A percentile compares a stretch with the other conserved stretches of the same genome.
phyloP scores from a whole-genome alignment of 75 land plant species.

The Pinus taeda region DNA sequence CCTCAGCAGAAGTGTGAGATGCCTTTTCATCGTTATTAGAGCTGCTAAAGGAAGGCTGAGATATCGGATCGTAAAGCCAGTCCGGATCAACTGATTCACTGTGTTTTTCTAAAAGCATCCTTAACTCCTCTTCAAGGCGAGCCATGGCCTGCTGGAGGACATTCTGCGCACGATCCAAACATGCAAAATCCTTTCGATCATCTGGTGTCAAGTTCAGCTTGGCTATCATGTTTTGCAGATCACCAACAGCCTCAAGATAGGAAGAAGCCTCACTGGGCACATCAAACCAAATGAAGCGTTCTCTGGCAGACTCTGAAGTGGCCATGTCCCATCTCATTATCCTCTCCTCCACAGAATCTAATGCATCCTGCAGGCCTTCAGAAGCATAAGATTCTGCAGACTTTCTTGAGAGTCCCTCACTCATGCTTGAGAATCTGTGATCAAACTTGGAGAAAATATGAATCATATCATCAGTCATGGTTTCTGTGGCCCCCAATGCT shows the following conservation, averaged over 20 bases:
- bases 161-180: slow-evolving; percentile 46
- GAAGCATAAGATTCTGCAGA: background rate
- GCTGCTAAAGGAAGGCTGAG: slow-evolving; percentile 4
- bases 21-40: background rate
- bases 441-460: slow-evolving; percentile 78
- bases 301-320: slow-evolving; percentile 6
- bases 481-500: slow-evolving; percentile 60
- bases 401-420: slow-evolving; percentile 41
- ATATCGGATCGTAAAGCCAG: slow-evolving; percentile 4
- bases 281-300: slow-evolving; percentile 2
- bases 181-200: slow-evolving; percentile 21
- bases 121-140: slow-evolving; percentile 67
- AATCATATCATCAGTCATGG: slow-evolving; percentile 84
- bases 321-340: slow-evolving; percentile 25
- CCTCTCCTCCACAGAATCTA: slow-evolving; percentile 19
- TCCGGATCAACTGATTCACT: slow-evolving; percentile 31
- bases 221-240: slow-evolving; percentile 24
- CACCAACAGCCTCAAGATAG: slow-evolving; percentile 61
- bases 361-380: slow-evolving; percentile 10
- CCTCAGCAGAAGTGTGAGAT: slow-evolving; percentile 11
- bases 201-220: slow-evolving; percentile 11
- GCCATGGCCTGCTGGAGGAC: slow-evolving; percentile 57
- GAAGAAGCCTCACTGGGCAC: slow-evolving; percentile 40
- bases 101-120: slow-evolving; percentile 35
- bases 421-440: slow-evolving; percentile 50